Base-by-base conservation (phyloP, 768 basidiomycete species). In the Lanmaoa pseudosensibilis region DNA sequence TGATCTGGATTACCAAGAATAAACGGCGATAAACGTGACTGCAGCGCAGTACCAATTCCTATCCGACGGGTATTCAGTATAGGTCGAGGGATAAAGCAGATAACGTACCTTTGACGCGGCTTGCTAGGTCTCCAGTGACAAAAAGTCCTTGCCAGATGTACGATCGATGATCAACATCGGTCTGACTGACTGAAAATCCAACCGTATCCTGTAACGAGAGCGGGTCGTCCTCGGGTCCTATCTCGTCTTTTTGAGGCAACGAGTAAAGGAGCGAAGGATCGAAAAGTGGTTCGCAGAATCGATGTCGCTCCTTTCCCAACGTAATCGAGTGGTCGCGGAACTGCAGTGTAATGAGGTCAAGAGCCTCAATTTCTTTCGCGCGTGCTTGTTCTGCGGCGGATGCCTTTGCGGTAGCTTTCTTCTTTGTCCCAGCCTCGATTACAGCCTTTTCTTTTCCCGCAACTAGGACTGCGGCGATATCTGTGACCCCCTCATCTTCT, bases 391-490 rank as follows among this genome's bases (percentile, higher is more conserved):
- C 92, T 12, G 87, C 90, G 38, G 87, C 91, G 46, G 83, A 83
- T 25, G 85, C 87, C 59, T 85, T 88, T 32, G 82, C 84, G 9
- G 78, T 86, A 25, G 82, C 80, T 60, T 86, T 87, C 68, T 87
- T 89, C 74, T 89, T 92, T 76, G 86, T 87, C 19, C 85, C 88
- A 58, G 83, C 85, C 70, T 94, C 92, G 57, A 95, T 94, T 34
- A 94, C 83, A 0, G 92, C 90, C 61, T 87, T 85, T 72, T 94
- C 94, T 66, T 88, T 90, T n/a, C 94, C 94, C 9, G 92, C 90
- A 33, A 93, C 90, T 43, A 96, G 78, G 45, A 91, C 85, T 9
- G 94, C 92, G 7, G 94, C 94, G 55, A 95, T 92, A 68, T 96
- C 91, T 18, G 90, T 91, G 25, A 92, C 77, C 4, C 91, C 94